Base-by-base conservation (phyloP, 176 grass and related monocot species). In the Elymus sibiricus region DNA sequence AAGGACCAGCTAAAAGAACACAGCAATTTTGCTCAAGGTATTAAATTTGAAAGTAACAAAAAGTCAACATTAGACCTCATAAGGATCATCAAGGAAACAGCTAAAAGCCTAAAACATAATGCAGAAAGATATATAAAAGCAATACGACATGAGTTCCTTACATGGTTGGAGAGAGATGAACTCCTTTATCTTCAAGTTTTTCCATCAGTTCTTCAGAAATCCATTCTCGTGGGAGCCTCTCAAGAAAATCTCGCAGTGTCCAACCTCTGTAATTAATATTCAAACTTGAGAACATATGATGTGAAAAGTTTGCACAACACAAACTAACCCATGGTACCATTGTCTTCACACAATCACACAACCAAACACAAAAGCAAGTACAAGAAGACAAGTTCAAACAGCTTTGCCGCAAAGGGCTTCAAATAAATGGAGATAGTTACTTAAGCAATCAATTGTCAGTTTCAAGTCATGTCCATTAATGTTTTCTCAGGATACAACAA, bases 161-260 rank as follows among this genome's bases (percentile, higher is more conserved):
- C 97, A 94, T 91, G 73, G 94, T 99, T 85, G 97, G 92, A 40
- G 97, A 97, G 34, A 97, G 94, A 83, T 94, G 89, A 91, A 99
- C 92, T 80, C 94, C 94, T 90, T 91, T 99, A 58, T 93, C 92
- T 78, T 87, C 86, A 72, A 99, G 90, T 65, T 92, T 91, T 91
- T 99, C 97, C 90, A 99, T 94, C 74, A 99, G 83, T 71, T 96
- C 97, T 90, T 99, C 97, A 77, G 91, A 96, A 89, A 99, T 99
- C 97, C 97, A 99, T 91, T 94, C 97, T 88, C 97, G 90, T 87
- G 97, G 97, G 38, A 99, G 92, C 84, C 90, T 87, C 83, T 99
- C 97, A 42, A 99, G 90, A 94, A 90, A 94, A 92, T 99, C 94
- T 82, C 87, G 60, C 83, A 97, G 76, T 27, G 94, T 97, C 90